Percentiles rank a stretch among this genome's conserved stretches.
These are phyloP conservation scores for Whalleya microplaca DNA, from an alignment of 2,329 filamentous ascomycete genomes.

Conservation along the genomic window DNA sequence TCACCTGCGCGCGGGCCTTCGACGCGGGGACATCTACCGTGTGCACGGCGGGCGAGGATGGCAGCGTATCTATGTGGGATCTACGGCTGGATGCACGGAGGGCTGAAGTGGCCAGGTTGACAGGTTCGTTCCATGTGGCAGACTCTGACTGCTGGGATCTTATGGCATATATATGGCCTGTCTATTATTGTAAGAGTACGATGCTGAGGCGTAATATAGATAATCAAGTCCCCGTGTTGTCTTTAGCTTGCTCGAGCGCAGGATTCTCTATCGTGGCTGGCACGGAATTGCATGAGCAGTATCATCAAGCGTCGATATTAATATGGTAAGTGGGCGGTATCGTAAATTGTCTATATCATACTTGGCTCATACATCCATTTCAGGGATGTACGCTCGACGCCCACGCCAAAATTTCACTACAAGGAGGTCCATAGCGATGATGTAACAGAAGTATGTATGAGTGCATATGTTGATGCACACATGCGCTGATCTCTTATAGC, in stretches of 20 bases:
- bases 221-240: constrained; percentile 59
- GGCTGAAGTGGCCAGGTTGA: constrained; percentile 49
- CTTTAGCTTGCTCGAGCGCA: constrained; percentile 63
- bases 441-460: constrained; percentile 61
- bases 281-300: constrained; percentile 70
- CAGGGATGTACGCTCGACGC: constrained; percentile 61
- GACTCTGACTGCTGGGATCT: constrained; percentile 24
- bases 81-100: constrained; percentile 49
- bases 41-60: constrained; percentile 74
- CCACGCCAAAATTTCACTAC: constrained; percentile 56
- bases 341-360: not conserved
- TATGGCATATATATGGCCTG: not conserved
- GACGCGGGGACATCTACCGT: constrained; percentile 57
- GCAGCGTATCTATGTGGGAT: constrained; percentile 69
- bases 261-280: constrained; percentile 70
- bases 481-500: constrained; percentile 42
- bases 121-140: constrained; percentile 44
- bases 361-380: constrained; percentile 16
- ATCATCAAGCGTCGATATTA: constrained; percentile 63
- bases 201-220: constrained; percentile 39
- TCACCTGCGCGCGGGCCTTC: constrained; percentile 64
- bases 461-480: not conserved
- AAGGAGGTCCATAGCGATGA: constrained; percentile 71
- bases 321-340: constrained; percentile 60
- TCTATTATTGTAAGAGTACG: not conserved